These are phyloP conservation scores for Aspergillus costaricaensis DNA, from an alignment of 2,329 filamentous ascomycete species.

Conservation along the genomic window DNA sequence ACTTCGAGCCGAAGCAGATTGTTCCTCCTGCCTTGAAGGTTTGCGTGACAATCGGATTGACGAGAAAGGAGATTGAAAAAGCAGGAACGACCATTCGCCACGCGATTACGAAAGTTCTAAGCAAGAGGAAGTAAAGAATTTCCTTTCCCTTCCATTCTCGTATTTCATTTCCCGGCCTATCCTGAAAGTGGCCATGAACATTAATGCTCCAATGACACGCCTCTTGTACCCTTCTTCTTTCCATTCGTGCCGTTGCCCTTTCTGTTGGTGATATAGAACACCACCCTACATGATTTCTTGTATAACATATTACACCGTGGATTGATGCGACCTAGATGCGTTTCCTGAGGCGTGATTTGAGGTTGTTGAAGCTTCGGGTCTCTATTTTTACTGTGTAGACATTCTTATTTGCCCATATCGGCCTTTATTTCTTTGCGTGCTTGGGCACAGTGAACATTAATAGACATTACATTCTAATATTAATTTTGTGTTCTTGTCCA, in stretches of 20 bases:
- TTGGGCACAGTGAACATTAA: constrained; percentile 17
- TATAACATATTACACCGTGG: constrained; percentile 16
- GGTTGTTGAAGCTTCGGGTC: constrained; percentile 1
- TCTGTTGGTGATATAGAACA: constrained; percentile 9
- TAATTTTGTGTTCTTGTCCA: constrained; percentile 8
- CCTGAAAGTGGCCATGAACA: constrained; percentile 14
- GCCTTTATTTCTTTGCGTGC: not conserved
- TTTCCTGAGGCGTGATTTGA: not conserved
- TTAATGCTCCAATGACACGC: constrained; percentile 18
- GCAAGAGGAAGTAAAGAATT: constrained; percentile 49
- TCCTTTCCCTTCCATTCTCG: constrained; percentile 12
- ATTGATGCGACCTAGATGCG: constrained; percentile 1
- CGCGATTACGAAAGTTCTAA: constrained; percentile 90
- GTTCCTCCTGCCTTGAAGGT: constrained; percentile 83
- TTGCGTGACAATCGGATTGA: constrained; percentile 82
- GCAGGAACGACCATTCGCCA: constrained; percentile 84
- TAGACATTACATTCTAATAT: constrained; percentile 21
- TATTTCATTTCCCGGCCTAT: not conserved
- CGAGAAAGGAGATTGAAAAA: constrained; percentile 95
- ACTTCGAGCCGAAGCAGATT: constrained; percentile 66
- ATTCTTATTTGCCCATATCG: constrained; percentile 2
- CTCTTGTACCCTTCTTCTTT: not conserved
- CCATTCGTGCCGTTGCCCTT: constrained; percentile 4
- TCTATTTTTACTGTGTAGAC: constrained; percentile 2
- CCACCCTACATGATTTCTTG: constrained; percentile 13